Base-by-base conservation (phyloP, 352 stramenopile species). In the Nothophytophthora sp. region DNA sequence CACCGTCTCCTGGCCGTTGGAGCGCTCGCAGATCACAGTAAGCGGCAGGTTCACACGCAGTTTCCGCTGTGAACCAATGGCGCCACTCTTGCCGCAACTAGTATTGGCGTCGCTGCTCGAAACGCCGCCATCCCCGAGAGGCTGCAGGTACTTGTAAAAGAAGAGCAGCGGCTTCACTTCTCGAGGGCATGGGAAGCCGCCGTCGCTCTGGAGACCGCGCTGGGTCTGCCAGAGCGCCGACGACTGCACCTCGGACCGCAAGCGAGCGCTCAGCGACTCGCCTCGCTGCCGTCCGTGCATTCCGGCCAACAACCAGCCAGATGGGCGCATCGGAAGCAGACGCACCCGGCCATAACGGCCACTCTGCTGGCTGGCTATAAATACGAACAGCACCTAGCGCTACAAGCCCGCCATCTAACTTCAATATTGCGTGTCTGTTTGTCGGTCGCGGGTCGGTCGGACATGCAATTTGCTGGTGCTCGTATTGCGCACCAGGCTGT, bases 111-210 rank as follows among this genome's bases (percentile, higher is more conserved):
- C 52, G 23, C 12, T 19, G 15, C 22, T 25, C 19, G 22, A 24
- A 11, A n/a, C 11, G 13, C 48, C 48, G 23, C 12, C 43, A 28
- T 15, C 24, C 7, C 53, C 47, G n/a, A 88, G 67, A 8, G 82
- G 82, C 48, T 93, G 82, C 5, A 93, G 48, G 42, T 86, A 91
- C 65, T 93, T 93, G 72, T 87, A 93, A 50, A 93, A 93, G 57
- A 79, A 81, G 18, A 93, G 47, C 8, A 85, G 56, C 9, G 82
- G 78, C 54, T 72, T 75, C 10, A 75, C 58, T 48, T 75, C 48
- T 47, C 50, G 51, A 37, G 66, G 66, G 37, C 63, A 75, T 16
- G 52, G 38, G 15, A 41, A 60, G 3, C 25, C 49, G 18, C 16
- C 30, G 23, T 37, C 37, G 29, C 1, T 20, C 52, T 57, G 22